These are phyloP conservation scores for Roridomyces roridus DNA, from an alignment of 768 basidiomycete species.

Conservation along the genomic window DNA sequence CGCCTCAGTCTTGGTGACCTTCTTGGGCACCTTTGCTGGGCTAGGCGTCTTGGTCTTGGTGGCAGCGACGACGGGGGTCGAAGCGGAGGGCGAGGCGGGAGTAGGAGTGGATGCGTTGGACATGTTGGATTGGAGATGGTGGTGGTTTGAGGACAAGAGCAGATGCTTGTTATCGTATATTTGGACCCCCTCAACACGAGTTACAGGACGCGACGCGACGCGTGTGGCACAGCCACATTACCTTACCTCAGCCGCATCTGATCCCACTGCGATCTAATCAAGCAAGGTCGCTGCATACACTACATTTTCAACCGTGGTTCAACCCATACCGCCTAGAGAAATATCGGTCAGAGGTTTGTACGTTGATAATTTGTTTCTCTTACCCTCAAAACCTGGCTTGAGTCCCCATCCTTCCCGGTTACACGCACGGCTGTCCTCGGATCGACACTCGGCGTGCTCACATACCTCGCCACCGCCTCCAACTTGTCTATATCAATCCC, in stretches of 20 bases:
- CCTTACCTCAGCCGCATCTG: too few relatives aligned
- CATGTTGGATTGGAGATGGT: too few relatives aligned
- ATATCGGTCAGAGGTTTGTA: not conserved
- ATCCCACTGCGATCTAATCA: too few relatives aligned
- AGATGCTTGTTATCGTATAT: not conserved
- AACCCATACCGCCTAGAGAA: conserved; percentile 52
- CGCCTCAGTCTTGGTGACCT: conserved; percentile 4
- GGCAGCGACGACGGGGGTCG: not conserved
- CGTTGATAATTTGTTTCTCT: not conserved
- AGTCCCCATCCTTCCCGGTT: conserved; percentile 62
- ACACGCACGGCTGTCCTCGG: conserved; percentile 43
- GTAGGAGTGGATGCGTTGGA: conserved; percentile 1
- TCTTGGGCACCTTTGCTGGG: conserved; percentile 2
- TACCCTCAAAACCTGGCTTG: conserved; percentile 37
- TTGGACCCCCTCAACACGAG: too few relatives aligned
- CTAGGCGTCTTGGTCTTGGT: conserved; percentile 1
- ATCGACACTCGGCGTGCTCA: conserved; percentile 71
- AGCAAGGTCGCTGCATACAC: too few relatives aligned
- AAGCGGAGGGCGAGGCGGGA: conserved; percentile 20
- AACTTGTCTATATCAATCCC: conserved; percentile 60
- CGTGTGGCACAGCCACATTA: too few relatives aligned
- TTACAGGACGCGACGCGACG: too few relatives aligned
- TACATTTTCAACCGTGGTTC: conserved; percentile 37
- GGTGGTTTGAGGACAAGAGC: not conserved
- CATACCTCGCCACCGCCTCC: conserved; percentile 55